Evolutionary conservation across 75 land plant genomes (phyloP), one percentile per base, ranked within the genome.

Genomic region (Pinus taeda): DNA sequence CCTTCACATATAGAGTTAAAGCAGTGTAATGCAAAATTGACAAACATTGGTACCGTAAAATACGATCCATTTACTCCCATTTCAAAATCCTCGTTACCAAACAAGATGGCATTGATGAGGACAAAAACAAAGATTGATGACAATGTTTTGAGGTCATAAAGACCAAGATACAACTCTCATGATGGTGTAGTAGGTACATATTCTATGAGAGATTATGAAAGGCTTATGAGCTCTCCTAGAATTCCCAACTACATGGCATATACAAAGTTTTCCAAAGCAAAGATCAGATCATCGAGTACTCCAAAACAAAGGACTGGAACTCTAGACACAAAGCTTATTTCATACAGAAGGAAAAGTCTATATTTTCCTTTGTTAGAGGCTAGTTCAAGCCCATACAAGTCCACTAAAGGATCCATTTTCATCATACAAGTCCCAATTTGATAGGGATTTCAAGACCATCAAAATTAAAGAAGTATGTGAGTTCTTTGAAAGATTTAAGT

Each of bases 191-290:
- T 57, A 15, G 76, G 80, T 60, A 73, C 79, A 15, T 73, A 84
- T 26, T 45, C 81, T 13, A 21, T 83, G 18, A 85, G 77, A 21
- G 95, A 93, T 57, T 87, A 89, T 60, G 95, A 90, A 57, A 95
- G 98, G 84, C 78, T 90, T 69, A 84, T 75, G 18, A 93, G 90
- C 87, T 93, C 86, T 78, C 90, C 91, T 4, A 79, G 53, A 7
- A 60, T 60, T 60, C 62, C 62, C 3, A 18, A 60, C 22, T 60
- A 60, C 21, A 60, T 60, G 62, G 12, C 62, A 60, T 21, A n/a
- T 21, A 60, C 62, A 20, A 5, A 60, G 22, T 60, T n/a, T 2
- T 1, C 33, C 33, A 33, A 33, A 33, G 33, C 1, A 33, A 33
- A 33, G 33, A 2, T 33, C 2, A 2, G 33, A 0, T 33, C 2